Conservation (phyloP, 1,139 yeast genomes). For the Pneumocystis carinii region DNA sequence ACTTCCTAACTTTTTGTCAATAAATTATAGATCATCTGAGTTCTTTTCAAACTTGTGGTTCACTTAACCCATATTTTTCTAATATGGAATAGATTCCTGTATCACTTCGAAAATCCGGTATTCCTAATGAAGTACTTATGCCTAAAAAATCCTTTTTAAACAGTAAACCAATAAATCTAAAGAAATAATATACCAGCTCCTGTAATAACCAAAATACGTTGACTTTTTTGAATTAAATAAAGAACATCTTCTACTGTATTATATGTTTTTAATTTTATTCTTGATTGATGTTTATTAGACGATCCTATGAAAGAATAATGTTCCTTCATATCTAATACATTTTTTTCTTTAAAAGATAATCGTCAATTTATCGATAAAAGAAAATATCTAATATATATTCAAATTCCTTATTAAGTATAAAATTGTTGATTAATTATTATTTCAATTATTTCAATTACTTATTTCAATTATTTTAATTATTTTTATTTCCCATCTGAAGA, state of each 20-base stretch:
- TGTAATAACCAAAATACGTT: conserved; percentile 61
- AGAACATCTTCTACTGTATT: conserved; percentile 48
- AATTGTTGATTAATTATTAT: no score
- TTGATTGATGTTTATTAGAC: conserved; percentile 41
- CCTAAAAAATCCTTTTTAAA: not conserved
- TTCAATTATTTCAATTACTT: no score
- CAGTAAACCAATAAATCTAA: not conserved
- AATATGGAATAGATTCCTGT: conserved; percentile 70
- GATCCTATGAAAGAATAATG: conserved; percentile 18
- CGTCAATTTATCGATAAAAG: no score
- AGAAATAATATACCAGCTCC: conserved; percentile 54
- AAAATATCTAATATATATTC: no score
- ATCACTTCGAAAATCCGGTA: conserved; percentile 87
- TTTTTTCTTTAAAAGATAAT: no score
- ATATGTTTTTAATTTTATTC: conserved; percentile 40
- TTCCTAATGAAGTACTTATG: conserved; percentile 79
- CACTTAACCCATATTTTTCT: conserved; percentile 55
- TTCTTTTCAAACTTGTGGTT: conserved; percentile 43
- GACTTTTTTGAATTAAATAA: conserved; percentile 37
- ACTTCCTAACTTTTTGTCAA: conserved; percentile 36
- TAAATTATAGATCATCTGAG: not conserved
- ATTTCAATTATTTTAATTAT: no score
- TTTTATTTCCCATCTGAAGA: no score
- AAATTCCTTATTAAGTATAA: no score
- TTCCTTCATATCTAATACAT: not conserved